These are phyloP conservation scores for Hirsutella minnesotensis DNA, from an alignment of 2,329 filamentous ascomycete genomes.

Conservation along the genomic window DNA sequence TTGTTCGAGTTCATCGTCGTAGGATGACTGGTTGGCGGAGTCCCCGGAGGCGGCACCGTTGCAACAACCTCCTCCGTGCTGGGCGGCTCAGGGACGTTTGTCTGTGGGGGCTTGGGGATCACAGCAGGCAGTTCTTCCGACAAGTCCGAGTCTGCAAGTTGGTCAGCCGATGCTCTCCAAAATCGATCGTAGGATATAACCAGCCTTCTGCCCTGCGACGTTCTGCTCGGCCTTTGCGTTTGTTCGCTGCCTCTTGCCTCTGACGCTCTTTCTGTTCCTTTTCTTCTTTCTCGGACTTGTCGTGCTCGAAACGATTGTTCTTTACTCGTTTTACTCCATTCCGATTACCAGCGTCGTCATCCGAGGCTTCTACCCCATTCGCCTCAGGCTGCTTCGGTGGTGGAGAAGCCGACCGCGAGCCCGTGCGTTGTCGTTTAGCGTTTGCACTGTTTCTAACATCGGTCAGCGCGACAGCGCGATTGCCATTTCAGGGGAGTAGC, in stretches of 20 bases:
- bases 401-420: slow-evolving; percentile 59
- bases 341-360: slow-evolving; percentile 49
- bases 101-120: slow-evolving; percentile 13
- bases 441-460: slow-evolving; percentile 52
- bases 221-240: slow-evolving; percentile 73
- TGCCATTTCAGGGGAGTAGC: slow-evolving; percentile 23
- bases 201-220: slow-evolving; percentile 69
- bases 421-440: slow-evolving; percentile 73
- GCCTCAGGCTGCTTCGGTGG: slow-evolving; percentile 31
- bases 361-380: slow-evolving; percentile 51
- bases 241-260: slow-evolving; percentile 61
- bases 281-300: slow-evolving; percentile 59
- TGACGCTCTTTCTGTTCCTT: slow-evolving; percentile 66
- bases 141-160: slow-evolving; percentile 52
- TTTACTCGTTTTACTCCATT: slow-evolving; percentile 49
- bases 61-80: slow-evolving; percentile 16
- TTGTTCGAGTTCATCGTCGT: slow-evolving; percentile 40
- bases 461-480: slow-evolving; percentile 12
- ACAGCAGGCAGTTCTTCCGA: slow-evolving; percentile 54
- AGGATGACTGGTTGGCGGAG: slow-evolving; percentile 32
- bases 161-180: slow-evolving; percentile 7
- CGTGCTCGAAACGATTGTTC: slow-evolving; percentile 45
- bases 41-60: slow-evolving; percentile 20
- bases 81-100: slow-evolving; percentile 19
- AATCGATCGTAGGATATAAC: too few relatives aligned